Base-by-base conservation (phyloP, 495 filamentous ascomycete genomes). In the Neurospora intermedia region DNA sequence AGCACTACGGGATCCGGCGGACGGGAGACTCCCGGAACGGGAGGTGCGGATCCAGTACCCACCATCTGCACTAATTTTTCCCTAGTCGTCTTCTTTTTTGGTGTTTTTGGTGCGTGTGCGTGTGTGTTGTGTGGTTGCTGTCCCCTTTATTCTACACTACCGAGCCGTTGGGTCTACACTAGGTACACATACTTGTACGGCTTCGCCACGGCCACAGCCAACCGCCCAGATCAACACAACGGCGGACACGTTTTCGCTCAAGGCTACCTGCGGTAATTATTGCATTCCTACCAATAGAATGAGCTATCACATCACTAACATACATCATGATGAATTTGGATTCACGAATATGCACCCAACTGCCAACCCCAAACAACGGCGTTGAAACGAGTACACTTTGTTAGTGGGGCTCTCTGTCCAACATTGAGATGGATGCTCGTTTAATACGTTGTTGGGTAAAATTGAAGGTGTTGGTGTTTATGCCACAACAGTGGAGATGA, bases 401-500 rank as follows among this genome's bases (percentile, higher is more conserved):
- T 54, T 15, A 54, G 46, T 54, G 46, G 46, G 46, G 11, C 10
- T 23, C 46, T 93, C 8, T 91, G 91, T 15, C 91, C 93, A 40
- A 92, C 83, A 78, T 92, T 90, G 45, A 93, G 87, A n/a, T 92
- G 91, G 8, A 91, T 15, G 27, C 27, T 31, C 27, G 3, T 31
- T 31, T 31, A 2, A 43, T 43, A 93, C 93, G 75, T 96, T 94
- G 81, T 98, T 91, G 69, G 94, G 48, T 23, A 62, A 62, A 54
- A 62, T 27, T 27, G 48, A 6, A 20, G 45, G 3, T 1, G 5
- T 31, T 31, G 23, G 48, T 62, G 48, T 62, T 54, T 23, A 23
- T 54, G n/a, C n/a, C 46, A 27, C 5, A 54, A 27, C 9, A 23
- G 46, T 54, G 20, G 46, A 20, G 46, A 54, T 54, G 10, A 13